Percentiles rank a stretch among this genome's conserved stretches.
These are phyloP conservation scores for Choiromyces venosus DNA, from an alignment of 495 filamentous ascomycete species.

Conservation along the genomic window DNA sequence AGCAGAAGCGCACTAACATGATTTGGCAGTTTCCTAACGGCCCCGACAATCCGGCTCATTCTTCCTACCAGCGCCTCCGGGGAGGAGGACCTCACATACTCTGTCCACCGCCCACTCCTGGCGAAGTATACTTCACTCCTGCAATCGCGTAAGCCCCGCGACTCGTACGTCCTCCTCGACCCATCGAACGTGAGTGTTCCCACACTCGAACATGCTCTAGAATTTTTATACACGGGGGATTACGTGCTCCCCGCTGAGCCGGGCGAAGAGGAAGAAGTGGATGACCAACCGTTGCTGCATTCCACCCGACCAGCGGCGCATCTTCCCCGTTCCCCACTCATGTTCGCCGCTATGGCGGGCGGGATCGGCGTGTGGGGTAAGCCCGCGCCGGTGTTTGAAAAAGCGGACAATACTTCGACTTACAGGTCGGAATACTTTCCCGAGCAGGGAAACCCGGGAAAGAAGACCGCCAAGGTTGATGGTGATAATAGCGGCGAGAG, in stretches of 20 bases:
- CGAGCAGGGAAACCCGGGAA: neutral
- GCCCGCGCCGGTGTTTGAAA: constrained; percentile 25
- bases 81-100: constrained; percentile 31
- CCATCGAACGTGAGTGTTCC: constrained; percentile 16
- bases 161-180: constrained; percentile 22
- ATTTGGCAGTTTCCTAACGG: constrained; percentile 27
- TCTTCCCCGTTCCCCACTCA: constrained; percentile 29
- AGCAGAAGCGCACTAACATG: neutral
- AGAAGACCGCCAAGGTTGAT: neutral
- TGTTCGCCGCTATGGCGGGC: constrained; percentile 30
- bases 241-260: constrained; percentile 22
- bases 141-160: constrained; percentile 19
- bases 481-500: neutral
- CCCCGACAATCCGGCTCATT: constrained; percentile 30
- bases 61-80: constrained; percentile 11
- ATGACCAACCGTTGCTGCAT: constrained; percentile 11
- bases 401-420: constrained; percentile 20
- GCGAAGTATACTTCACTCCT: constrained; percentile 27
- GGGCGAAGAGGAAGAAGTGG: constrained; percentile 13
- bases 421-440: constrained; percentile 27
- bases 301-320: constrained; percentile 22
- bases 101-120: constrained; percentile 32
- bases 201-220: constrained; percentile 26
- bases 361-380: constrained; percentile 33
- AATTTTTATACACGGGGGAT: constrained; percentile 31